These are phyloP conservation scores for Coemansia sp. DNA, from an alignment of 192 early-diverging fungal genomes.

Conservation along the genomic window DNA sequence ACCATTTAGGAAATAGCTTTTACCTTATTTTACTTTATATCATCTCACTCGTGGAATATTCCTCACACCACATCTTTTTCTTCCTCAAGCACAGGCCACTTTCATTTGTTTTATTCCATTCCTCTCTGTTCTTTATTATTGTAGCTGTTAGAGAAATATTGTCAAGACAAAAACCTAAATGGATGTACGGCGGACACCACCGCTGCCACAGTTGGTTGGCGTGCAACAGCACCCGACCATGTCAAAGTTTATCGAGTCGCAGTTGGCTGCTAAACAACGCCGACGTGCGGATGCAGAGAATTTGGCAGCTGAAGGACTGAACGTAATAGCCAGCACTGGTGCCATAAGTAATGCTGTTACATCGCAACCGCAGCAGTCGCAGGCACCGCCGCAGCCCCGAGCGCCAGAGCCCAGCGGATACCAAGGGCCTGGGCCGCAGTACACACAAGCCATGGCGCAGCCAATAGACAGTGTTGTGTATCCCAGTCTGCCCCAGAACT, in stretches of 20 bases:
- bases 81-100: not conserved
- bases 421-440: not conserved
- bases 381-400: not conserved
- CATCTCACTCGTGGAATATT: not conserved
- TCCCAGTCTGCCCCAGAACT: not conserved
- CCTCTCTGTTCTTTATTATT: not conserved
- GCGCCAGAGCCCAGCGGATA: not conserved
- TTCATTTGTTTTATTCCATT: not conserved
- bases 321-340: not conserved
- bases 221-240: not conserved
- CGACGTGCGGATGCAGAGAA: not conserved
- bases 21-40: not conserved
- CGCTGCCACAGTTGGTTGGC: not conserved
- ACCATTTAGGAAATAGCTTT: not conserved
- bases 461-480: not conserved
- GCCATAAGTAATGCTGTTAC: not conserved
- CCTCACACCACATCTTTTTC: not conserved
- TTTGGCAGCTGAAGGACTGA: not conserved
- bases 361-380: slow-evolving; percentile 6
- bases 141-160: not conserved
- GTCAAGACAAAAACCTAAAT: not conserved
- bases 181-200: not conserved
- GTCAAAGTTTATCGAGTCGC: not conserved
- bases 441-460: not conserved
- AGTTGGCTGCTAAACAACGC: not conserved